Evolutionary conservation across 495 filamentous ascomycete species (phyloP).

Genomic region (Daldinia concentrica): DNA sequence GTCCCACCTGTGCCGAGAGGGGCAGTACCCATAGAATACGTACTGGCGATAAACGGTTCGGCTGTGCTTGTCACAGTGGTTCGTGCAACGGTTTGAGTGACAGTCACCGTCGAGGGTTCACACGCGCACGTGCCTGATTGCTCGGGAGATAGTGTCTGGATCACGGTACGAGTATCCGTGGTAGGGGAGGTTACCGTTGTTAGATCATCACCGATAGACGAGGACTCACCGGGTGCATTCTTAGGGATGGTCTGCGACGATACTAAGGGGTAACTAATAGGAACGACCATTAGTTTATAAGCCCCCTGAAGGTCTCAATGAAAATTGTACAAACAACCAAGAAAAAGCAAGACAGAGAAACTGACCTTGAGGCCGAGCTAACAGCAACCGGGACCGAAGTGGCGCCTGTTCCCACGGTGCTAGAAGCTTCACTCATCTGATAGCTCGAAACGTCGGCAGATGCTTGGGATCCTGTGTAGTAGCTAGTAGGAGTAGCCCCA

Average conservation of each 20-base stretch:
- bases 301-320: neutral
- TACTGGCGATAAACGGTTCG: conserved; percentile 39
- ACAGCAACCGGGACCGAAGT: conserved; percentile 18
- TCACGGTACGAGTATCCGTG: conserved; percentile 21
- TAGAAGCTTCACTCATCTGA: conserved; percentile 35
- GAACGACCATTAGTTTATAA: conserved; percentile 28
- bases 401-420: conserved; percentile 24
- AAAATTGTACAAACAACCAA: conserved; percentile 4
- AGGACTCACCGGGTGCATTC: conserved; percentile 5
- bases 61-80: conserved; percentile 40
- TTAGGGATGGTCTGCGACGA: conserved; percentile 13
- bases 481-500: conserved; percentile 30
- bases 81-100: conserved; percentile 27
- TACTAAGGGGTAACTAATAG: conserved; percentile 20
- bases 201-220: neutral
- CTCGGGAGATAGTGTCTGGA: neutral
- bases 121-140: conserved; percentile 24
- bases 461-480: conserved; percentile 26
- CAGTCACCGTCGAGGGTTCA: conserved; percentile 41
- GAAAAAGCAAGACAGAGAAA: conserved; percentile 21
- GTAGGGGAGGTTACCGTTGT: conserved; percentile 21
- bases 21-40: conserved; percentile 31
- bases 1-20: conserved; percentile 9
- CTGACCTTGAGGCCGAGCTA: conserved; percentile 37
- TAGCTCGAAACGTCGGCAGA: conserved; percentile 39